Evolutionary conservation across 371 early-diverging fungal species (phyloP).

Genomic region (Apophysomyces trapeziformis): DNA sequence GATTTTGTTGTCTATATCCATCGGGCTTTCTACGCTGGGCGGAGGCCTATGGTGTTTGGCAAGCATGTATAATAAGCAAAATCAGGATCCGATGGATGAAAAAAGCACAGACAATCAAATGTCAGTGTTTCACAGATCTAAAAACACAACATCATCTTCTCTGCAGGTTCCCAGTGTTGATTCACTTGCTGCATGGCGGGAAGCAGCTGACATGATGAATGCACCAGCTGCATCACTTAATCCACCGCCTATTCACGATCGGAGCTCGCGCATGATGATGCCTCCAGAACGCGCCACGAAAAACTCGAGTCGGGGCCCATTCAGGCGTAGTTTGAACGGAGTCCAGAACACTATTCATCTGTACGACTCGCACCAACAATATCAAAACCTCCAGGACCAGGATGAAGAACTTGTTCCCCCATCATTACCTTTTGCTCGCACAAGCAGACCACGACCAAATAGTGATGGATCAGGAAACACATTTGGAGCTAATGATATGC

Average conservation of each 20-base stretch:
- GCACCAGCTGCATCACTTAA: slow-evolving; percentile 8
- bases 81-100: not conserved
- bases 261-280: not conserved
- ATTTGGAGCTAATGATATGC: slow-evolving; percentile 25
- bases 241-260: slow-evolving; percentile 7
- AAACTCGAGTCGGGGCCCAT: slow-evolving; percentile 9
- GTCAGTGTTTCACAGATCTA: slow-evolving; percentile 13
- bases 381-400: slow-evolving; percentile 14
- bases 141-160: slow-evolving; percentile 14
- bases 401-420: slow-evolving; percentile 20
- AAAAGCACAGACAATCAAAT: slow-evolving; percentile 1
- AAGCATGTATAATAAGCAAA: slow-evolving; percentile 6
- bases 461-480: slow-evolving; percentile 29
- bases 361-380: slow-evolving; percentile 15
- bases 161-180: slow-evolving; percentile 12
- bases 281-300: slow-evolving; percentile 3
- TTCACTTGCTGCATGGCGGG: slow-evolving; percentile 22
- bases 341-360: slow-evolving; percentile 15
- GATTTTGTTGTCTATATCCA: slow-evolving; percentile 29
- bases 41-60: slow-evolving; percentile 23
- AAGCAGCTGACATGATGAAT: slow-evolving; percentile 17
- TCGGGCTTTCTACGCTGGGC: slow-evolving; percentile 23
- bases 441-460: slow-evolving; percentile 12
- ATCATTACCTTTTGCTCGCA: slow-evolving; percentile 18
- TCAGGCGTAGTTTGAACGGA: slow-evolving; percentile 14